Percentiles rank a stretch among this genome's conserved stretches.
Evolutionary conservation across 2,329 filamentous ascomycete genomes (phyloP).

Genomic region (Ustulina deusta): DNA sequence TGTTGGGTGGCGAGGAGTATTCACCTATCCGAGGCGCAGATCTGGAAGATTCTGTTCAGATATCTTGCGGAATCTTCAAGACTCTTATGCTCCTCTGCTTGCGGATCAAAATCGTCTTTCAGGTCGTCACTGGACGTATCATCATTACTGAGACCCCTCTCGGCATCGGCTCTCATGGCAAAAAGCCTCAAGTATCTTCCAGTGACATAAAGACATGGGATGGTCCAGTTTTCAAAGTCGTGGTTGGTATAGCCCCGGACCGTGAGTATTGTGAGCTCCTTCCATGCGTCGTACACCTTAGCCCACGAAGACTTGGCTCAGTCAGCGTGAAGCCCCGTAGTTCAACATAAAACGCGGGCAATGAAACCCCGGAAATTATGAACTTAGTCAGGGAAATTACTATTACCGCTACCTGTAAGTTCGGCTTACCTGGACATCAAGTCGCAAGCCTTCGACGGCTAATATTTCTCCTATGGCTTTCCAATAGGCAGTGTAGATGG

Average conservation of each 20-base stretch:
- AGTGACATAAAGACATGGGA: slow-evolving; percentile 88
- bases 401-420: not conserved
- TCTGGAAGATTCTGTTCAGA: slow-evolving; percentile 90
- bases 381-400: not conserved
- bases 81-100: slow-evolving; percentile 82
- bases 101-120: slow-evolving; percentile 84
- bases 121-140: slow-evolving; percentile 61
- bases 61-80: slow-evolving; percentile 91
- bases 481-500: slow-evolving; percentile 88
- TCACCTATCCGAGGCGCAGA: slow-evolving; percentile 91
- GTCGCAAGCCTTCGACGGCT: slow-evolving; percentile 67
- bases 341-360: not conserved
- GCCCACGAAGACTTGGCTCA: slow-evolving; percentile 71
- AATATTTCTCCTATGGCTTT: slow-evolving; percentile 81
- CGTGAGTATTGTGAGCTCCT: slow-evolving; percentile 80
- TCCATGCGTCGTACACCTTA: slow-evolving; percentile 90
- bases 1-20: slow-evolving; percentile 42
- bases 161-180: slow-evolving; percentile 89
- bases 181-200: slow-evolving; percentile 89
- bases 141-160: slow-evolving; percentile 60
- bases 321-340: slow-evolving; percentile 24
- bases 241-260: slow-evolving; percentile 83
- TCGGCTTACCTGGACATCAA: slow-evolving; percentile 50
- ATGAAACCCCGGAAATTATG: not conserved
- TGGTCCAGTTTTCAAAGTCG: slow-evolving; percentile 88